Evolutionary conservation across 2,329 filamentous ascomycete species (phyloP).

Genomic region (Fusarium agapanthi): DNA sequence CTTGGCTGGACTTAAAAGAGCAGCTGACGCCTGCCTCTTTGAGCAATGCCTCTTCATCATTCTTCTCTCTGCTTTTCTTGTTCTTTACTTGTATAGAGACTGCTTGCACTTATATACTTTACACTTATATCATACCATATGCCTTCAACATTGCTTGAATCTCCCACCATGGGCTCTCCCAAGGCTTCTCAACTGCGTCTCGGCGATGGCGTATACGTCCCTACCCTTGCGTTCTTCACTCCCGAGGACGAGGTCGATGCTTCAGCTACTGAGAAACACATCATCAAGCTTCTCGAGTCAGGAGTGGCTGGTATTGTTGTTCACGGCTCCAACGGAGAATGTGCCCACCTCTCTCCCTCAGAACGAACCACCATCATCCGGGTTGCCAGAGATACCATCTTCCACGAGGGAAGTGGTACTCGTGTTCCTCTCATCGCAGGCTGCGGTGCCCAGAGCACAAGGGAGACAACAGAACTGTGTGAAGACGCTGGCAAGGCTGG

Average conservation of each 20-base stretch:
- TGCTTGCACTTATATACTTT: background rate
- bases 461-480: constrained; percentile 77
- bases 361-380: constrained; percentile 74
- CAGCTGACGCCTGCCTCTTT: constrained; percentile 34
- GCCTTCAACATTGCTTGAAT: constrained; percentile 38
- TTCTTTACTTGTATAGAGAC: constrained; percentile 13
- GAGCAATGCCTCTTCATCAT: background rate
- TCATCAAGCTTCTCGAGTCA: constrained; percentile 63
- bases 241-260: constrained; percentile 47
- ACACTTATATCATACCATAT: constrained; percentile 8
- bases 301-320: constrained; percentile 80
- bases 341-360: constrained; percentile 76
- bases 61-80: background rate
- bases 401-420: constrained; percentile 35
- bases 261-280: constrained; percentile 45
- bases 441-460: constrained; percentile 77
- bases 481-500: constrained; percentile 74
- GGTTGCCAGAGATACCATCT: constrained; percentile 56
- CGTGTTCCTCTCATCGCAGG: constrained; percentile 71
- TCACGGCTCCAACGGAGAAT: constrained; percentile 86
- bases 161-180: constrained; percentile 39
- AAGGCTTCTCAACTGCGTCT: constrained; percentile 40
- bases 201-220: constrained; percentile 49
- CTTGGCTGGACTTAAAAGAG: constrained; percentile 37
- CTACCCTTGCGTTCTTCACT: constrained; percentile 50